phyloP scores from a whole-genome alignment of 306 rosid species.

The Cotoneaster glaucophyllus region DNA sequence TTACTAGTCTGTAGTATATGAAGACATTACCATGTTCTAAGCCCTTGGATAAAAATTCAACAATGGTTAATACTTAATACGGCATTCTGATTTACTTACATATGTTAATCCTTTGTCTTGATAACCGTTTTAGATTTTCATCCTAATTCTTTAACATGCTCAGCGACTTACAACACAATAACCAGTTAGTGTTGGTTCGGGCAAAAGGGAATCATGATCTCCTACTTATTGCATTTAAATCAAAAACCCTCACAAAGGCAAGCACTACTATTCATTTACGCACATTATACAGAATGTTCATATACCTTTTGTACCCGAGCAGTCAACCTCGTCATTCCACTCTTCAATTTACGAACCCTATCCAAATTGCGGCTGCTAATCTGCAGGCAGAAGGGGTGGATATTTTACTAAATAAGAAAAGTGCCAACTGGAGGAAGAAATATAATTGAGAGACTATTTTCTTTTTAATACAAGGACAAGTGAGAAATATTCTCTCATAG shows the following conservation, averaged over 20 bases:
- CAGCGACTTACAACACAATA: no score
- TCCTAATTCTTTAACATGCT: background rate
- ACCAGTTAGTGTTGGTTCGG: no score
- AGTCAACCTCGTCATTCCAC: conserved; percentile 98
- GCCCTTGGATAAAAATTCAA: background rate
- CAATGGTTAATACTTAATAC: background rate
- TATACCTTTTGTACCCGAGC: conserved; percentile 94
- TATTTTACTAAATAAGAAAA: no score
- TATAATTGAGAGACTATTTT: background rate
- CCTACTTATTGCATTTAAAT: background rate
- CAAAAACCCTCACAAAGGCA: background rate
- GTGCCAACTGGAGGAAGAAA: background rate
- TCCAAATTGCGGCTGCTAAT: conserved; percentile 96
- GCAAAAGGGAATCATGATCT: background rate
- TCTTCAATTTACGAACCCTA: conserved; percentile 89
- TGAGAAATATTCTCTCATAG: background rate
- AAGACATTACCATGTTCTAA: background rate
- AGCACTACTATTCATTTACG: background rate
- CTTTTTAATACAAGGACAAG: background rate
- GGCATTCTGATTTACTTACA: background rate
- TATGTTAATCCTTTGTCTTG: background rate
- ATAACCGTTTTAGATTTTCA: background rate
- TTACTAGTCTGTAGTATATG: background rate
- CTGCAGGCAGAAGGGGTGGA: conserved; percentile 29
- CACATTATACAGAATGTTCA: background rate